A percentile compares a stretch with the other conserved stretches of the same genome.
These are phyloP conservation scores for Pseudonitzschia multistriata DNA, from an alignment of 108 stramenopile species.

Conservation along the genomic window DNA sequence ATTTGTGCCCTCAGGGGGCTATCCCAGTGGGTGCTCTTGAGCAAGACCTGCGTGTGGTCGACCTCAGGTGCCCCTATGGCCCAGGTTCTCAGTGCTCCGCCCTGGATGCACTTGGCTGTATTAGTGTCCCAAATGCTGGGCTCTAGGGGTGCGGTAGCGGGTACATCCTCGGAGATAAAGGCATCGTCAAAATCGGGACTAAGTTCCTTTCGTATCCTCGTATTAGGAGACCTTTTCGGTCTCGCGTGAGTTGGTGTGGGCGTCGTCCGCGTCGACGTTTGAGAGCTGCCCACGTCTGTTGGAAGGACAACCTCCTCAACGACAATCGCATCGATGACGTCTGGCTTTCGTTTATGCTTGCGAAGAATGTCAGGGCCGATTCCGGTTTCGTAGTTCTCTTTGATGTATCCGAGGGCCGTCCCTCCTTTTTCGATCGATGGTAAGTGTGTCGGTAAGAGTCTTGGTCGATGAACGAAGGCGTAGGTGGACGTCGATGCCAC, in stretches of 20 bases:
- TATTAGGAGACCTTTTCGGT: background rate
- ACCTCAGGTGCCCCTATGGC: slow-evolving; percentile 40
- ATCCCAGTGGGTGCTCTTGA: slow-evolving; percentile 43
- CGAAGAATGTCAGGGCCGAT: slow-evolving; percentile 1
- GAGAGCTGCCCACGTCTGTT: background rate
- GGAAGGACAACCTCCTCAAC: slow-evolving; percentile 1
- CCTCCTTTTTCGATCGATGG: background rate
- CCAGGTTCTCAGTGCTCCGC: slow-evolving; percentile 62
- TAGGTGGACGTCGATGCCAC: background rate
- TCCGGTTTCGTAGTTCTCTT: slow-evolving; percentile 7
- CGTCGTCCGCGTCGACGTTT: no score
- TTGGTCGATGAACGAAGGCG: background rate
- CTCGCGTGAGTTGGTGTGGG: background rate
- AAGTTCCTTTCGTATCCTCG: background rate
- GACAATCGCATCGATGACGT: background rate
- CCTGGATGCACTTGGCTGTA: slow-evolving; percentile 50
- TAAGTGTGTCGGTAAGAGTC: background rate
- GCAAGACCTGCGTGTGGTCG: slow-evolving; percentile 42
- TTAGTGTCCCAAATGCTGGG: slow-evolving; percentile 7
- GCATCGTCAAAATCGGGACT: background rate
- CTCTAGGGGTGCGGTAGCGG: background rate
- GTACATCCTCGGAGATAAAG: background rate
- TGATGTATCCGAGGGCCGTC: background rate
- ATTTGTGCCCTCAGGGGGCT: slow-evolving; percentile 60
- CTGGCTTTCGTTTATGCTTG: background rate